Conservation (phyloP, 768 basidiomycete genomes). For the Termitomyces titanicus region DNA sequence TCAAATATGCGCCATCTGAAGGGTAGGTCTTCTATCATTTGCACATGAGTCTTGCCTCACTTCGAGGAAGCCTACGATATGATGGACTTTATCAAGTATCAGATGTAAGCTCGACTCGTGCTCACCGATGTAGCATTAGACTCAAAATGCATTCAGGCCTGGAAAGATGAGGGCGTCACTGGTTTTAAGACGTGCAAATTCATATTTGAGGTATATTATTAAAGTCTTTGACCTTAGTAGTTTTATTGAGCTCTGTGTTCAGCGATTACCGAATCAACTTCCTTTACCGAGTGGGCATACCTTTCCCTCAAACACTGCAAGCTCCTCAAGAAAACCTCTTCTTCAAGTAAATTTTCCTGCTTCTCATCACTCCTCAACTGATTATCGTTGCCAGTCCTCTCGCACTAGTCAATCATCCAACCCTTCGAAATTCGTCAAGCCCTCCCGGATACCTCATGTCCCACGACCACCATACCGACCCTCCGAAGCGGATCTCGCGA, state of each 20-base stretch:
- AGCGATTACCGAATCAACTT: slow-evolving; percentile 6
- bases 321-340: background rate
- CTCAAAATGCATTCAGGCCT: slow-evolving; percentile 8
- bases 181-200: slow-evolving; percentile 22
- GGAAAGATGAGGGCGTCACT: slow-evolving; percentile 15
- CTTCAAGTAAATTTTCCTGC: background rate
- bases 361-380: background rate
- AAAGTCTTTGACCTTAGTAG: too few species aligned
- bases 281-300: slow-evolving; percentile 1
- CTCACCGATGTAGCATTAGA: background rate
- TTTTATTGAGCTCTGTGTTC: background rate
- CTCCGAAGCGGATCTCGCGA: slow-evolving; percentile 2
- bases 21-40: slow-evolving; percentile 13
- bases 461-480: slow-evolving; percentile 11
- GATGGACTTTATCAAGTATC: slow-evolving; percentile 23
- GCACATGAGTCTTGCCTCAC: background rate
- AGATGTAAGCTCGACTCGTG: slow-evolving; percentile 4
- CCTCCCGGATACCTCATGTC: background rate
- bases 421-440: background rate
- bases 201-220: slow-evolving; percentile 13
- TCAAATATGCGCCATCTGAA: slow-evolving; percentile 19
- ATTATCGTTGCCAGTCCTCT: background rate
- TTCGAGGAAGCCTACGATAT: slow-evolving; percentile 18
- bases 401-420: background rate
- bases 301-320: background rate